Evolutionary conservation across 2,329 filamentous ascomycete genomes (phyloP).

Genomic region (Claviceps arundinis): DNA sequence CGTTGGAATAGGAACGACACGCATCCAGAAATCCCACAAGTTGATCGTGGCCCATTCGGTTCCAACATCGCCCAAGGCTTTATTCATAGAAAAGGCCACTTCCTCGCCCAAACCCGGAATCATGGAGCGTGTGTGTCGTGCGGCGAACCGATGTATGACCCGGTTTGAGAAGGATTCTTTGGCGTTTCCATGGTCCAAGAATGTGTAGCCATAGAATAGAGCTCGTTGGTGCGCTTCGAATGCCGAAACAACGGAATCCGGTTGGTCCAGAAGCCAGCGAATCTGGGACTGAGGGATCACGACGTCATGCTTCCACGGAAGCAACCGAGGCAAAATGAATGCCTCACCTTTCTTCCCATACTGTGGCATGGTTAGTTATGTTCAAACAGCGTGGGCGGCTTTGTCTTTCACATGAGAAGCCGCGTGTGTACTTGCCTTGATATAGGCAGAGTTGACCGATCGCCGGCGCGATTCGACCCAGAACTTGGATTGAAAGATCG

Average conservation of each 20-base stretch:
- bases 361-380: constrained; percentile 10
- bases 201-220: constrained; percentile 27
- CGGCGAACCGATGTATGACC: constrained; percentile 30
- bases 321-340: constrained; percentile 28
- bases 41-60: constrained; percentile 26
- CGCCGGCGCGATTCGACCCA: background rate
- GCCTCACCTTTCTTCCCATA: constrained; percentile 27
- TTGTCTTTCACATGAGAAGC: background rate
- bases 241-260: constrained; percentile 29
- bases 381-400: background rate
- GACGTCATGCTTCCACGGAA: constrained; percentile 28
- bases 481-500: background rate
- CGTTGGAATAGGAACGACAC: constrained; percentile 28
- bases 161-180: constrained; percentile 25
- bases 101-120: constrained; percentile 29
- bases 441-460: background rate
- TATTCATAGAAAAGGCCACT: constrained; percentile 22
- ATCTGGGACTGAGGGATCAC: constrained; percentile 30
- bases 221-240: constrained; percentile 27
- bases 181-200: constrained; percentile 23
- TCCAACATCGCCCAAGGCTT: constrained; percentile 20
- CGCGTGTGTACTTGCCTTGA: background rate
- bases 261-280: constrained; percentile 33
- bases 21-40: constrained; percentile 31
- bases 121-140: constrained; percentile 24